Percentiles rank a stretch among this genome's conserved stretches.
Conservation (phyloP, 805 yeast species). For the Hyphopichia homilentoma region DNA sequence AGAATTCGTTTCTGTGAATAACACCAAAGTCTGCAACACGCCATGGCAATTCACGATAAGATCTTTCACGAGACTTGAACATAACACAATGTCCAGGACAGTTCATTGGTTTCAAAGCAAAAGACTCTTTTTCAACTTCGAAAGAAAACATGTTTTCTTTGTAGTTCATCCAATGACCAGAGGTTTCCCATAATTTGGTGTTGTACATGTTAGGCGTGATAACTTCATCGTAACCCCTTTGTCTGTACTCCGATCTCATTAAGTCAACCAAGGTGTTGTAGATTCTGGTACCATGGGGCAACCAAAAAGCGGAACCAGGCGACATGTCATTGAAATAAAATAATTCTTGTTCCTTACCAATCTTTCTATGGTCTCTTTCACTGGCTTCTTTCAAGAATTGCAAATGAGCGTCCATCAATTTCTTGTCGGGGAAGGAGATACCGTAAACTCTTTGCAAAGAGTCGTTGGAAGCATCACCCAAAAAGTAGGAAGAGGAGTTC, state of each 20-base stretch:
- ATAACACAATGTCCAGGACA: conserved; percentile 92
- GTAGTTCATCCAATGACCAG: conserved; percentile 98
- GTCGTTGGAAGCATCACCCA: conserved; percentile 90
- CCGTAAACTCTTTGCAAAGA: conserved; percentile 97
- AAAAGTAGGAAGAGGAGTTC: conserved; percentile 93
- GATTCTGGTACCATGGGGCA: conserved; percentile 98
- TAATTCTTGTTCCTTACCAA: conserved; percentile 94
- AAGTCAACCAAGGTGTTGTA: conserved; percentile 82
- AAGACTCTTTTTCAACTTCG: conserved; percentile 94
- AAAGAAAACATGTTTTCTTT: conserved; percentile 96
- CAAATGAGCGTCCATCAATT: conserved; percentile 89
- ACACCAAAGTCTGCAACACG: conserved; percentile 98
- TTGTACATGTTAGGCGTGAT: conserved; percentile 99
- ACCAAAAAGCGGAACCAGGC: conserved; percentile 98
- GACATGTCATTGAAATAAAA: conserved; percentile 95
- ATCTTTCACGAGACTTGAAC: conserved; percentile 89
- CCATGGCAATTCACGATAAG: conserved; percentile 97
- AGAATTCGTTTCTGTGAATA: conserved; percentile 91
- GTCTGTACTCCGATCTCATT: conserved; percentile 79
- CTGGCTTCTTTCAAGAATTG: conserved; percentile 95
- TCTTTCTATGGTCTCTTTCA: conserved; percentile 91
- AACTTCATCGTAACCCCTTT: conserved; percentile 96
- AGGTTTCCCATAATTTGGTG: conserved; percentile 95
- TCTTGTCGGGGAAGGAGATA: conserved; percentile 97
- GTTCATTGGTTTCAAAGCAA: conserved; percentile 92